phyloP scores from a whole-genome alignment of 1,284 basidiomycete genomes.

The Athelia psychrophila region DNA sequence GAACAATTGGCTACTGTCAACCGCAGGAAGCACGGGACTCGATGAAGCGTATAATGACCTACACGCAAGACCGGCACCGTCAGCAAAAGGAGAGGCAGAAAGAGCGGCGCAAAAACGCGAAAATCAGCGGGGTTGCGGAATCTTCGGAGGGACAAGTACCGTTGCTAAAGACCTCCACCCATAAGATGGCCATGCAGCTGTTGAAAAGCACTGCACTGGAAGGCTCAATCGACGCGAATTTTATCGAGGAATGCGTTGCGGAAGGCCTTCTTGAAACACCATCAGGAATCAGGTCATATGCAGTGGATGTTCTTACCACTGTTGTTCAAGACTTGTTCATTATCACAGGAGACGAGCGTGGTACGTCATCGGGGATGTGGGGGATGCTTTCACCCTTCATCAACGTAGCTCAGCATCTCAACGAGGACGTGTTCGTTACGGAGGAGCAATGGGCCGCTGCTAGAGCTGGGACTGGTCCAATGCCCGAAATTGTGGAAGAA shows the following conservation, averaged over 20 bases:
- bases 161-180: slow-evolving; percentile 2
- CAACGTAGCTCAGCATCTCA: slow-evolving; percentile 1
- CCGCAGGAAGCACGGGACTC: background rate
- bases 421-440: background rate
- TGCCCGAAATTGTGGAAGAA: slow-evolving; percentile 3
- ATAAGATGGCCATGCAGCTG: slow-evolving; percentile 5
- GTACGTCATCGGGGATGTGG: background rate
- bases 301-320: background rate
- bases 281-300: slow-evolving; percentile 1
- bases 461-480: background rate
- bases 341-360: background rate
- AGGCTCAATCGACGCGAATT: background rate
- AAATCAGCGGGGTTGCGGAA: background rate
- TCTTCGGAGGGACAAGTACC: background rate
- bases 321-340: background rate
- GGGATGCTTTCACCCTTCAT: slow-evolving; percentile 1
- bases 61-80: background rate
- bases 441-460: slow-evolving; percentile 1
- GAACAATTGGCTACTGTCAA: background rate
- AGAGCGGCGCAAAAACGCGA: background rate
- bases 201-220: background rate
- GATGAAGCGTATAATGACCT: background rate
- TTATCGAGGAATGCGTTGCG: background rate
- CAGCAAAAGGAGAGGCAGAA: background rate
- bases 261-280: slow-evolving; percentile 1